Evolutionary conservation across 805 yeast species (phyloP), one percentile per base, ranked within the genome.

Genomic region (Nadsonia fulvescens): DNA sequence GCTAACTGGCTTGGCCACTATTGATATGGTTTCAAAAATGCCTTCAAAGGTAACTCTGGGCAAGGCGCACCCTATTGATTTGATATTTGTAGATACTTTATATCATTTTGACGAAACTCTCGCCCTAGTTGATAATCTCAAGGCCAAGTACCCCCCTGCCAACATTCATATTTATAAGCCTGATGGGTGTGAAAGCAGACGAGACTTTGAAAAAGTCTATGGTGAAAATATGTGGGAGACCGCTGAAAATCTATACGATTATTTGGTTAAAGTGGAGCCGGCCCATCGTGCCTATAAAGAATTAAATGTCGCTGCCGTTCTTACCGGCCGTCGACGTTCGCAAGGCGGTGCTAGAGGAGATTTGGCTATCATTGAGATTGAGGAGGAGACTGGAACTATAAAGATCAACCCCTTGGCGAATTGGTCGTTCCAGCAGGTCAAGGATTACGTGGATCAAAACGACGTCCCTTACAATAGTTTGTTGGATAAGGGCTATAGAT

Each of bases 71-170:
- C 62, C 71, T 1, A 56, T 77, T 5, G 91, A 82, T 29, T 55
- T 83, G 30, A 73, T 86, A 2, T 86, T 86, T 46, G 60, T 83
- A 24, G 95, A 86, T 46, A 86, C 96, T 0, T 54, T 86, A 35
- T 78, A 83, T 43, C 95, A 86, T 49, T 86, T 86, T 58, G 82
- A 86, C n/a, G 96, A 86, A 48, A 86, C 96, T 1, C 53, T 73
- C 22, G 79, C 72, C 3, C 59, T 86, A 20, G 73, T 83, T 4
- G 58, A 64, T 2, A 56, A 52, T 8, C 62, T 86, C 20, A 54
- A 65, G 39, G 36, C 41, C 9, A 62, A 56, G 32, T 86, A 86
- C 46, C 62, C 69, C 3, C 35, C 42, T 9, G 58, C 56, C 24
- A 56, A 56, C 14, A 47, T 83, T 13, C 73, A 78, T 37, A 54